Evolutionary conservation across 805 yeast species (phyloP), one percentile per base, ranked within the genome.

Genomic region (Starmerella kuoi): DNA sequence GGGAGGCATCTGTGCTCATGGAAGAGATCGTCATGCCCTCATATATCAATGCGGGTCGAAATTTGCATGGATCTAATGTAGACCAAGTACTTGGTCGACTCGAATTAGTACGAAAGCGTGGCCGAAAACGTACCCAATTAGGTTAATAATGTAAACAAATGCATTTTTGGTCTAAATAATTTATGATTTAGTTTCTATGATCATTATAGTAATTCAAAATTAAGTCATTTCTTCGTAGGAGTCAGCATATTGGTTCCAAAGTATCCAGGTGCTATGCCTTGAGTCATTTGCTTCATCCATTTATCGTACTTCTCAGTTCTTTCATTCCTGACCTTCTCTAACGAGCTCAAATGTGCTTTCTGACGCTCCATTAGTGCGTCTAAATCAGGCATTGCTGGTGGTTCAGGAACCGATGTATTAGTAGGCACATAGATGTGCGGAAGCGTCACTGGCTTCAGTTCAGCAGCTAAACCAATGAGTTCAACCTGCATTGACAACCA

Each of bases 61-160:
- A 15, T 17, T 19, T 42, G 3, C 46, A 46, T 26, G 55, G 48
- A 22, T 53, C 52, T 15, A 51, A 52, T 31, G 60, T 57, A 18
- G 64, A 56, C 14, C 91, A 80, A 48, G 72, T 78, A 0, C 50
- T 74, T 45, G 69, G 68, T 41, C 71, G 87, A 57, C 70, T 91
- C 38, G 82, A 77, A 41, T 93, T 80, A 34, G 97, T 88, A 1
- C 68, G 97, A 55, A 60, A 80, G 65, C 74, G 98, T 57, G 98
- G 98, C 1, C 71, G 98, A 52, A 91, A 91, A 71, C 73, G 98
- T 61, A 80, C 94, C 45, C 84, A 88, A 95, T 63, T 87, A 37
- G 98, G 98, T 15, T 78, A 54, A 28, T 20, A 11, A 23, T 20
- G 17, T 27, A 7, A 27, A 27, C n/a, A 27, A 8, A 17, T 27